Evolutionary conservation across 75 land plant species (phyloP), one percentile per base, ranked within the genome.

Genomic region (Sequoia sempervirens): DNA sequence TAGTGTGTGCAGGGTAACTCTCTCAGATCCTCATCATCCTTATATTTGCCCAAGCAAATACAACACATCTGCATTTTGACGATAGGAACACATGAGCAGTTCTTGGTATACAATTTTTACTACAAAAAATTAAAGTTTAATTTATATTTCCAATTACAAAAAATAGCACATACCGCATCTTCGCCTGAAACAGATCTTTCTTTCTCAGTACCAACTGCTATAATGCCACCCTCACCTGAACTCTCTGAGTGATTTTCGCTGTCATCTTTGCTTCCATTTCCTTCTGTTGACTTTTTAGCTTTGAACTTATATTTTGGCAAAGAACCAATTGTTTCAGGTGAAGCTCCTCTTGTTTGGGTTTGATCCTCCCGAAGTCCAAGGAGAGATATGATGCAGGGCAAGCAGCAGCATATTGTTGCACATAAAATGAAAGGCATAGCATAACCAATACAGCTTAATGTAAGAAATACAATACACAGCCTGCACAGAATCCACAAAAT

Each of bases 361-460:
- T 91, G 86, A 68, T 97, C 99, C 84, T 92, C 97, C 12, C 96
- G 86, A 79, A 88, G 88, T 73, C 98, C 93, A 58, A 97, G 72
- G 13, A 97, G 75, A 46, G 96, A 93, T 70, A 97, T 91, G 41
- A 97, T 91, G 81, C 99, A 97, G 34, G 99, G 99, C 84, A 96
- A 81, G 90, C 97, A 96, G 87, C 99, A 96, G 81, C 99, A 96
- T 40, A 96, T 89, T 37, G 93, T 92, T 79, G 96, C 94, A 86
- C 97, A 97, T 20, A 95, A 82, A 73, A 97, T 91, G 85, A 97
- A 97, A 3, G 99, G 99, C 98, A 97, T 95, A 2, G 99, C 99
- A 86, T 97, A 97, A 8, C 98, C 98, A 75, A 97, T 95, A 64
- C 98, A 97, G 87, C 99, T 93, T 84, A 97, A 92, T 46, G 97